Base-by-base conservation (phyloP, 257 asterid genomes). In the Catharanthus roseus region DNA sequence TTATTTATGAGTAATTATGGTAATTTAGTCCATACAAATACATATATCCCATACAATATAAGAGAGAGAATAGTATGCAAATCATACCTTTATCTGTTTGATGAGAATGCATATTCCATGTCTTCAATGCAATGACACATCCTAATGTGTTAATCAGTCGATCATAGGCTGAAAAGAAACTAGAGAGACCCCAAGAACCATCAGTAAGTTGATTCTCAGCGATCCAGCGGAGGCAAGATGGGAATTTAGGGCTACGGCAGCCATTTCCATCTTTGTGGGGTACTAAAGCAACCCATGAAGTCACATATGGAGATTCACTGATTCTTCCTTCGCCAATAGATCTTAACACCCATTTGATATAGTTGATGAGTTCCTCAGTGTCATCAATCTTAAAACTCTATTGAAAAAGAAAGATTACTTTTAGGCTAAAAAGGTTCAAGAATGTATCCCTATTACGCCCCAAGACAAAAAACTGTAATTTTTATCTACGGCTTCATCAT, bases 111-210 rank as follows among this genome's bases (percentile, higher is more conserved):
- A 72, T 19, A 6, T 77, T 61, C 82, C 82, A 81, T 7, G 65
- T 6, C 63, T 33, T 74, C 47, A 77, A 26, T 10, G 82, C 75
- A n/a, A 77, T 78, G 19, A 81, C 79, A 72, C 80, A 77, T 16
- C 72, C 82, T 16, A 81, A 54, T 10, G 85, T 81, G 53, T 77
- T 74, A 41, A 77, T 34, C 34, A 81, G 62, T 47, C 85, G 60
- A 68, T 81, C 85, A 56, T 70, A 70, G 3, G 69, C 64, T 24
- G 38, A 75, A 66, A 81, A 77, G 3, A 72, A 26, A 60, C 24
- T 12, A 26, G 45, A 28, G 24, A 67, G 68, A 38, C 77, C 77
- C 77, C 72, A 74, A n/a, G 72, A 74, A 41, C 72, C 77, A 74
- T 74, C 72, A 12, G 3, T 7, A 41, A 74, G 77, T 51, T 74